A percentile compares a stretch with the other conserved stretches of the same genome.
Evolutionary conservation across 2,329 filamentous ascomycete genomes (phyloP).

Genomic region (Hypoxylon sp.): DNA sequence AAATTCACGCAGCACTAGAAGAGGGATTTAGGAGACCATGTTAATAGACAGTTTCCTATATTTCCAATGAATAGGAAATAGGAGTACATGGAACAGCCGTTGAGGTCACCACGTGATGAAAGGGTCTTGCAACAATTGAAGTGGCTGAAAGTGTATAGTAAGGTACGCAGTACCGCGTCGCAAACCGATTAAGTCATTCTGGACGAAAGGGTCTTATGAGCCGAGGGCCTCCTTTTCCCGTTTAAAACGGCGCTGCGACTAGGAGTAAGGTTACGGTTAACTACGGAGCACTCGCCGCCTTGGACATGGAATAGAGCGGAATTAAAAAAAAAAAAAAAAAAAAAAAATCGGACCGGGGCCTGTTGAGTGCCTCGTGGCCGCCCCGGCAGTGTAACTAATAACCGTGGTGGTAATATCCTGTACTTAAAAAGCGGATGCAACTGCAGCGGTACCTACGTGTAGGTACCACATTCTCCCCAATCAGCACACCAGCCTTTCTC

Average conservation of each 20-base stretch:
- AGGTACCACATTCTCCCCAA: conserved; percentile 36
- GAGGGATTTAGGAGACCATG: neutral
- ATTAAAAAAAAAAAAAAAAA: conserved; percentile 25
- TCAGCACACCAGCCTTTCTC: conserved; percentile 34
- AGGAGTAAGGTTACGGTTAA: conserved; percentile 28
- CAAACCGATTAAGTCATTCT: neutral
- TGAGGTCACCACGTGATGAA: conserved; percentile 21
- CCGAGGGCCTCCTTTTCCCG: neutral
- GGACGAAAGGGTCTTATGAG: neutral
- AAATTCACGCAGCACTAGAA: neutral
- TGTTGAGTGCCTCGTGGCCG: conserved; percentile 43
- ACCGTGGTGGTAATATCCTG: conserved; percentile 25
- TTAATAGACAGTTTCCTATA: neutral
- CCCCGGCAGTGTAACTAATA: conserved; percentile 43
- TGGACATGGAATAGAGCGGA: conserved; percentile 21
- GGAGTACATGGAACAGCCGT: conserved; percentile 8
- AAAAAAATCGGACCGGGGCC: conserved; percentile 29
- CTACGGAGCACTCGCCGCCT: conserved; percentile 13
- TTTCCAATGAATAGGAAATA: conserved; percentile 16
- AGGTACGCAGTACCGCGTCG: neutral
- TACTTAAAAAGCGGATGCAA: conserved; percentile 32
- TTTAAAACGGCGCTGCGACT: conserved; percentile 3
- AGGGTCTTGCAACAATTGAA: neutral
- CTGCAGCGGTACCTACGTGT: conserved; percentile 33
- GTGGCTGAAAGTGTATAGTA: conserved; percentile 10